Percentiles rank a stretch among this genome's conserved stretches.
These are phyloP conservation scores for Blumeriella jaapii DNA, from an alignment of 2,329 filamentous ascomycete genomes.

Conservation along the genomic window DNA sequence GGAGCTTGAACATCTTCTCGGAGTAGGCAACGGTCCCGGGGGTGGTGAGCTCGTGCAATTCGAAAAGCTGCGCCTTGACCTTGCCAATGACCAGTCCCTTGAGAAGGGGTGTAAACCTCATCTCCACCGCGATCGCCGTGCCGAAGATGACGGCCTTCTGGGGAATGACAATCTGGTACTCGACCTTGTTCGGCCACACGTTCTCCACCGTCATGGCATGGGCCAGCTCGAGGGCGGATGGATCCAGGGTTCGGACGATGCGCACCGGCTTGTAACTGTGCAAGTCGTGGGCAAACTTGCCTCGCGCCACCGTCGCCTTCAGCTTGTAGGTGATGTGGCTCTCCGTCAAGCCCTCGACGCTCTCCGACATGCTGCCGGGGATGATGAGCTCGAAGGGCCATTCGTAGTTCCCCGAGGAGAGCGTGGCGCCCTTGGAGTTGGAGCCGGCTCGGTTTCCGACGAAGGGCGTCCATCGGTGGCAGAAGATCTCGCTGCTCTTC, in stretches of 20 bases:
- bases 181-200: slow-evolving; percentile 94
- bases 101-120: slow-evolving; percentile 75
- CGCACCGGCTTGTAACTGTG: slow-evolving; percentile 68
- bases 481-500: slow-evolving; percentile 47
- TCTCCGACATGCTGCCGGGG: slow-evolving; percentile 68
- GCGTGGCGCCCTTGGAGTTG: slow-evolving; percentile 40
- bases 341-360: slow-evolving; percentile 77
- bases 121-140: slow-evolving; percentile 71
- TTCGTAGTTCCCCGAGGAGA: slow-evolving; percentile 69
- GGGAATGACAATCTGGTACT: slow-evolving; percentile 87
- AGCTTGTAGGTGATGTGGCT: slow-evolving; percentile 84
- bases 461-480: slow-evolving; percentile 60
- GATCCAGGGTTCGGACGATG: slow-evolving; percentile 66
- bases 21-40: slow-evolving; percentile 35
- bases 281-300: slow-evolving; percentile 81
- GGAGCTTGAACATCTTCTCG: slow-evolving; percentile 47
- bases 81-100: slow-evolving; percentile 83
- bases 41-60: slow-evolving; percentile 58
- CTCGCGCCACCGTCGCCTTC: slow-evolving; percentile 78
- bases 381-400: slow-evolving; percentile 68
- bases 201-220: slow-evolving; percentile 95
- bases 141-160: slow-evolving; percentile 93
- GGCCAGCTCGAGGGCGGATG: slow-evolving; percentile 63
- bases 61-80: slow-evolving; percentile 69
- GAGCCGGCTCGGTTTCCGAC: slow-evolving; percentile 37